Conservation (phyloP, 148 eudicot genomes). For the Tetragonia tetragonoides region DNA sequence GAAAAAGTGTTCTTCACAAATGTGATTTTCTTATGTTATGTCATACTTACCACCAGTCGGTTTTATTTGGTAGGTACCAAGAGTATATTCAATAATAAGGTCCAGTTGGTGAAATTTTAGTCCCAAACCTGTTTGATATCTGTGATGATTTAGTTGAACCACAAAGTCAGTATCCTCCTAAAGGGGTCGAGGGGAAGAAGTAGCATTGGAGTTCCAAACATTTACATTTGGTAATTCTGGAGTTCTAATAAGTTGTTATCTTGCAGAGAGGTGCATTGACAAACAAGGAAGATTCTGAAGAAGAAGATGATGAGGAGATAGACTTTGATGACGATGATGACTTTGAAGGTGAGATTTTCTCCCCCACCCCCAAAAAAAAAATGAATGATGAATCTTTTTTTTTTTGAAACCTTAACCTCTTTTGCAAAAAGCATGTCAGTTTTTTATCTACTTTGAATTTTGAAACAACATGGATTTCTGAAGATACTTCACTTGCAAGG, state of each 20-base stretch:
- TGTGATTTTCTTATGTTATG: background rate
- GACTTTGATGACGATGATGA: conserved; percentile 85
- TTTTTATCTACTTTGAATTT: background rate
- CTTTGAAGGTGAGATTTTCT: conserved; percentile 57
- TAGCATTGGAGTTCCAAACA: background rate
- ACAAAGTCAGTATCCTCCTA: too few relatives aligned
- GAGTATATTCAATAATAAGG: background rate
- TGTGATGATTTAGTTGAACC: too few relatives aligned
- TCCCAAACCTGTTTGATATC: background rate
- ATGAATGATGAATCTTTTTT: background rate
- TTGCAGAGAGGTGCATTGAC: conserved; percentile 52
- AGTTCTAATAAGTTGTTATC: conserved; percentile 12
- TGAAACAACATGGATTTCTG: background rate
- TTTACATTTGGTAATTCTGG: background rate
- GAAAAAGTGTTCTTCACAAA: background rate
- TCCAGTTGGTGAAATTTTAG: background rate
- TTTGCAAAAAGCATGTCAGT: too few relatives aligned
- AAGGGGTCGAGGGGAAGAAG: too few relatives aligned
- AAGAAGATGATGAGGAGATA: conserved; percentile 67
- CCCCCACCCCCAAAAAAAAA: background rate
- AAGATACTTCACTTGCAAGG: background rate
- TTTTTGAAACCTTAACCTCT: background rate
- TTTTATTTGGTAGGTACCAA: background rate
- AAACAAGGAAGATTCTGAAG: conserved; percentile 53
- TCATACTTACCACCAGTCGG: background rate